Evolutionary conservation across 176 grass and related monocot genomes (phyloP).

Genomic region (Hordeum marinum): DNA sequence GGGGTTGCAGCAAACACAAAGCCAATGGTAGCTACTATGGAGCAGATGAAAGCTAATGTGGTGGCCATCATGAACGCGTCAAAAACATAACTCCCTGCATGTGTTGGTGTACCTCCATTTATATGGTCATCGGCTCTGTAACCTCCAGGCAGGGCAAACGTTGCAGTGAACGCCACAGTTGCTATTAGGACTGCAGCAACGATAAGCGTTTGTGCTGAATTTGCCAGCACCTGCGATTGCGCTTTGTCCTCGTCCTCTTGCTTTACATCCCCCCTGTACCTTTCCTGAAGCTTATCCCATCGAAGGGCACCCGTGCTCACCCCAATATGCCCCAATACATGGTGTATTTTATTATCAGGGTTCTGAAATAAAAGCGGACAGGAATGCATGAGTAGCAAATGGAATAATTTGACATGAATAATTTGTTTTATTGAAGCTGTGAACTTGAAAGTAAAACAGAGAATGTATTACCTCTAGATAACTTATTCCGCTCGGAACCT

Average conservation of each 20-base stretch:
- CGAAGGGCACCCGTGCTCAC: background rate
- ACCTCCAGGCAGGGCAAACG: background rate
- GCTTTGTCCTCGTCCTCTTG: background rate
- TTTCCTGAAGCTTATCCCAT: background rate
- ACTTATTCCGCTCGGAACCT: too few relatives aligned
- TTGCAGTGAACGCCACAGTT: background rate
- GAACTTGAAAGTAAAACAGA: too few relatives aligned
- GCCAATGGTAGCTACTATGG: background rate
- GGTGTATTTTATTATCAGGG: too few relatives aligned
- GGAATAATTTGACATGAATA: too few relatives aligned
- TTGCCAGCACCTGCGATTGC: background rate
- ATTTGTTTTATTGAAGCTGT: too few relatives aligned
- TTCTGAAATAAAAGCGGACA: too few relatives aligned
- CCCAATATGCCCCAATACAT: too few relatives aligned
- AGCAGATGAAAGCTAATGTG: background rate
- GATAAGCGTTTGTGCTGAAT: background rate
- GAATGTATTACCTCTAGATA: too few relatives aligned
- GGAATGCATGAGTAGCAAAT: too few relatives aligned
- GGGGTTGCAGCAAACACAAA: background rate
- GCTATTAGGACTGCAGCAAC: background rate
- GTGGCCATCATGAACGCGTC: background rate
- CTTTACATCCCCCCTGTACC: fast-evolving
- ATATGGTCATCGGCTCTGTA: background rate
- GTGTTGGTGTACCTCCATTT: background rate
- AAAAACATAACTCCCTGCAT: background rate